Conservation (phyloP, 2,329 filamentous ascomycete species). For the Lasiodiplodia hormozganensis region DNA sequence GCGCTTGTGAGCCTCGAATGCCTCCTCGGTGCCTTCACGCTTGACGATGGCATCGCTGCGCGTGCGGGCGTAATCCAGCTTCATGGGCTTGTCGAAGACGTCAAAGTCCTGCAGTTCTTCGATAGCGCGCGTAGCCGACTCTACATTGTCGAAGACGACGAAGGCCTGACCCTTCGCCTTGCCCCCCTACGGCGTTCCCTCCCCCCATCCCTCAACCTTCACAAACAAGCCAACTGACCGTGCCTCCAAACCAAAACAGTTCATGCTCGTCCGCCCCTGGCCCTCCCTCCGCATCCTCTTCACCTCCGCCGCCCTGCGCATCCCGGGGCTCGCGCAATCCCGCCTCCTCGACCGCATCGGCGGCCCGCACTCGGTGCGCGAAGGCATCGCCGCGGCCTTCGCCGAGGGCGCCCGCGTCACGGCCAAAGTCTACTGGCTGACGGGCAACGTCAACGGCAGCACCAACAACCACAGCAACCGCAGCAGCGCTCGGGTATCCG, state of each 20-base stretch:
- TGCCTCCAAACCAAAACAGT: constrained; percentile 38
- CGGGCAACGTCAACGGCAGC: constrained; percentile 14
- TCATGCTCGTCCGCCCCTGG: constrained; percentile 54
- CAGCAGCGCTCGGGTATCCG: neutral
- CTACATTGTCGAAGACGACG: constrained; percentile 83
- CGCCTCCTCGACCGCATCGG: constrained; percentile 53
- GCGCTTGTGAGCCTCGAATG: constrained; percentile 86
- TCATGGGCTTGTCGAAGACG: constrained; percentile 90
- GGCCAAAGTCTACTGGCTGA: constrained; percentile 71
- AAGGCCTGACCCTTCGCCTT: constrained; percentile 96
- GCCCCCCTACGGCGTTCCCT: too few species aligned
- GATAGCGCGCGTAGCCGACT: constrained; percentile 80
- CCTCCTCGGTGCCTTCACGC: constrained; percentile 74
- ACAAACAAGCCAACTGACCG: constrained; percentile 7
- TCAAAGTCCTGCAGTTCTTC: constrained; percentile 93
- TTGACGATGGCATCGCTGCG: constrained; percentile 87
- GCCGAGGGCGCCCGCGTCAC: constrained; percentile 73
- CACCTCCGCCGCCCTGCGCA: constrained; percentile 54
- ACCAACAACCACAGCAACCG: neutral
- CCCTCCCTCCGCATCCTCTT: constrained; percentile 56
- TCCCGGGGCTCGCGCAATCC: constrained; percentile 54
- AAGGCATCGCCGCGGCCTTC: constrained; percentile 64
- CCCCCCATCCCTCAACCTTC: too few species aligned
- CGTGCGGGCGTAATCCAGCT: constrained; percentile 79
- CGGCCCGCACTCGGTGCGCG: constrained; percentile 57